A percentile compares a stretch with the other conserved stretches of the same genome.
phyloP scores from a whole-genome alignment of 257 asterid genomes.

The Plantago major region DNA sequence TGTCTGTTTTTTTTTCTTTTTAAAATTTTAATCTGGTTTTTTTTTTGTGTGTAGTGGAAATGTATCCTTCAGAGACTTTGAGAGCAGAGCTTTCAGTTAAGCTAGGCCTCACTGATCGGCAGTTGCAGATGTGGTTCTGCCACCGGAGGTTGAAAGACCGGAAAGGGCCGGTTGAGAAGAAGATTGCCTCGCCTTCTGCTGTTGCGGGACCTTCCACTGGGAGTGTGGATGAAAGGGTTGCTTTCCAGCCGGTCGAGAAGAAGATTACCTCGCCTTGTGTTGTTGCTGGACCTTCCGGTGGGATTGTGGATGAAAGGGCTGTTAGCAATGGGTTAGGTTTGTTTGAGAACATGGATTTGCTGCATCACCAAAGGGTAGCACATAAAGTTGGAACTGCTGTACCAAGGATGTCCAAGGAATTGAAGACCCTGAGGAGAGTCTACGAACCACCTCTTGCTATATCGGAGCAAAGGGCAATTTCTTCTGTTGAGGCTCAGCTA shows the following conservation, averaged over 20 bases:
- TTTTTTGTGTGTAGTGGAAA: conserved; percentile 44
- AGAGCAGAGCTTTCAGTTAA: conserved; percentile 75
- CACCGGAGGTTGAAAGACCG: conserved; percentile 90
- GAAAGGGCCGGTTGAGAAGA: conserved; percentile 51
- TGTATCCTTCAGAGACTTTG: conserved; percentile 72
- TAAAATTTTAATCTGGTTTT: not conserved
- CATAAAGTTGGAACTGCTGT: conserved; percentile 73
- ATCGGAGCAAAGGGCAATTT: conserved; percentile 71
- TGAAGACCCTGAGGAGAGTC: conserved; percentile 55
- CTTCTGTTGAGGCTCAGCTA: conserved; percentile 80
- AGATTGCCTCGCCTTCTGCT: conserved; percentile 41
- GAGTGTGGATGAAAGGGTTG: conserved; percentile 44
- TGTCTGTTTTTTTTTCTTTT: not conserved
- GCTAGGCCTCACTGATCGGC: conserved; percentile 80
- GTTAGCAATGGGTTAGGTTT: conserved; percentile 39
- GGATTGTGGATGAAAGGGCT: conserved; percentile 23
- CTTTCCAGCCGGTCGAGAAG: conserved; percentile 63
- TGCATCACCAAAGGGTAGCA: conserved; percentile 39
- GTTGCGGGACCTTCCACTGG: conserved; percentile 45
- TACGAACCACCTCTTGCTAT: conserved; percentile 73
- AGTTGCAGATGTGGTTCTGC: conserved; percentile 97
- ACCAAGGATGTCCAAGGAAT: conserved; percentile 57
- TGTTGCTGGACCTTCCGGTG: conserved; percentile 28
- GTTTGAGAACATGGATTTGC: conserved; percentile 31
- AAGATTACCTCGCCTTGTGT: conserved; percentile 39